A percentile compares a stretch with the other conserved stretches of the same genome.
Evolutionary conservation across 2,329 filamentous ascomycete genomes (phyloP).

Genomic region (Magnaporthiopsis incrustans): DNA sequence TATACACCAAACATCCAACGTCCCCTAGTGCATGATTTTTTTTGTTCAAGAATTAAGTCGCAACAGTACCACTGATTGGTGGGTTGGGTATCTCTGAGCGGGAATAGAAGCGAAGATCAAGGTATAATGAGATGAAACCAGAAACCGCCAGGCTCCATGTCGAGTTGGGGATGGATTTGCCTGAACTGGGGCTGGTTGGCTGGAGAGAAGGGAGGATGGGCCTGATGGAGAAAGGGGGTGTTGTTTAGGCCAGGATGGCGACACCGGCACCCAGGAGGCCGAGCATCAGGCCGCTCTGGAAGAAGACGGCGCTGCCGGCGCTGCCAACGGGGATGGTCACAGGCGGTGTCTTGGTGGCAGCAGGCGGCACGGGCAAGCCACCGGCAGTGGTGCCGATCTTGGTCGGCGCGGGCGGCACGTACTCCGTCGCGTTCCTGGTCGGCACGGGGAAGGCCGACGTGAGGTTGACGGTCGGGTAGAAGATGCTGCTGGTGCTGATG

Average conservation of each 20-base stretch:
- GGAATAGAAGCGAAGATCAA: background rate
- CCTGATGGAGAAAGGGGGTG: too few relatives aligned
- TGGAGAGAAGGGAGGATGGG: too few relatives aligned
- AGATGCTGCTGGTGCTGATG: slow-evolving; percentile 11
- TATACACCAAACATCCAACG: slow-evolving; percentile 1
- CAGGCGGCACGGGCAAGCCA: slow-evolving; percentile 9
- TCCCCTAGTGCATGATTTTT: background rate
- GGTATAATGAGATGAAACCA: too few relatives aligned
- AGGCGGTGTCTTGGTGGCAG: slow-evolving; percentile 13
- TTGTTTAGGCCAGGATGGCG: slow-evolving; percentile 28
- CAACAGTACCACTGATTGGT: slow-evolving; percentile 5
- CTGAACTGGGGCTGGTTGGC: too few relatives aligned
- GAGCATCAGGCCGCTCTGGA: slow-evolving; percentile 32
- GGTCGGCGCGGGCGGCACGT: slow-evolving; percentile 17
- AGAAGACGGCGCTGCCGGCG: slow-evolving; percentile 22
- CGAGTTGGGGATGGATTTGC: too few relatives aligned
- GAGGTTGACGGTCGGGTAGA: slow-evolving; percentile 14
- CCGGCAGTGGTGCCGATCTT: slow-evolving; percentile 9
- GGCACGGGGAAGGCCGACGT: slow-evolving; percentile 10
- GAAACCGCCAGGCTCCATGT: too few relatives aligned
- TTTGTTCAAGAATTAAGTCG: slow-evolving; percentile 2
- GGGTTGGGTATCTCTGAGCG: slow-evolving; percentile 5
- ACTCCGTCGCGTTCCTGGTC: slow-evolving; percentile 14
- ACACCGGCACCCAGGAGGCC: slow-evolving; percentile 31
- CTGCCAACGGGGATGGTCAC: slow-evolving; percentile 11